Evolutionary conservation across 2,329 filamentous ascomycete species (phyloP).

Genomic region (Myriosclerotinia duriaeana): DNA sequence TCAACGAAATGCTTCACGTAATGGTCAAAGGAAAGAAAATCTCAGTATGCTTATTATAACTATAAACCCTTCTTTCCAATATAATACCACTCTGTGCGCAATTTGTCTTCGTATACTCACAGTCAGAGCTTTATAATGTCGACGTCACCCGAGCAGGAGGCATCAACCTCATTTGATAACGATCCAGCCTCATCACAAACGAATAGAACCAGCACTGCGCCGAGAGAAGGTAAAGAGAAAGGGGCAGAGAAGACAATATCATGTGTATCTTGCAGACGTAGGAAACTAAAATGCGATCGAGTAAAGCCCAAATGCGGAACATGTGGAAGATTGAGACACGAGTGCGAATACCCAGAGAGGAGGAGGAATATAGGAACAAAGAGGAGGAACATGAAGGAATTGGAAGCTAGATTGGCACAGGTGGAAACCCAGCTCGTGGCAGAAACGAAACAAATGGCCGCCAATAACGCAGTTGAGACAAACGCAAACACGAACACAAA

Average conservation of each 20-base stretch:
- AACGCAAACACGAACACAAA: slow-evolving; percentile 3
- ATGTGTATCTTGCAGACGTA: slow-evolving; percentile 77
- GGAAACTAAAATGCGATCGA: slow-evolving; percentile 87
- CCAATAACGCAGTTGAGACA: slow-evolving; percentile 8
- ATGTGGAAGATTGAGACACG: slow-evolving; percentile 70
- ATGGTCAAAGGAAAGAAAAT: not conserved
- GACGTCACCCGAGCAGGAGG: slow-evolving; percentile 12
- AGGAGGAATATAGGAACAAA: slow-evolving; percentile 86
- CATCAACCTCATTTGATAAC: not conserved
- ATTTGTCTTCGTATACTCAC: not conserved
- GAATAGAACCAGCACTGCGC: not conserved
- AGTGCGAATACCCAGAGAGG: slow-evolving; percentile 86
- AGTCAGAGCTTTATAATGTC: slow-evolving; percentile 2
- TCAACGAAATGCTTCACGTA: not conserved
- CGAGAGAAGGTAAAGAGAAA: not conserved
- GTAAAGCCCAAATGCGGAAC: slow-evolving; percentile 75
- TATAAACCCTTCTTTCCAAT: too few relatives aligned
- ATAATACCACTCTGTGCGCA: not conserved
- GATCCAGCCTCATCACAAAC: not conserved
- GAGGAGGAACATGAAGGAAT: slow-evolving; percentile 82
- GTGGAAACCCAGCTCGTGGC: slow-evolving; percentile 68
- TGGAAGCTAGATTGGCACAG: slow-evolving; percentile 85
- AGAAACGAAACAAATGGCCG: slow-evolving; percentile 29
- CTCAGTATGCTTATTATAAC: not conserved
- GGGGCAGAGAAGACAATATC: slow-evolving; percentile 60